These are phyloP conservation scores for Pisolithus tinctorius DNA, from an alignment of 768 basidiomycete genomes.

Conservation along the genomic window DNA sequence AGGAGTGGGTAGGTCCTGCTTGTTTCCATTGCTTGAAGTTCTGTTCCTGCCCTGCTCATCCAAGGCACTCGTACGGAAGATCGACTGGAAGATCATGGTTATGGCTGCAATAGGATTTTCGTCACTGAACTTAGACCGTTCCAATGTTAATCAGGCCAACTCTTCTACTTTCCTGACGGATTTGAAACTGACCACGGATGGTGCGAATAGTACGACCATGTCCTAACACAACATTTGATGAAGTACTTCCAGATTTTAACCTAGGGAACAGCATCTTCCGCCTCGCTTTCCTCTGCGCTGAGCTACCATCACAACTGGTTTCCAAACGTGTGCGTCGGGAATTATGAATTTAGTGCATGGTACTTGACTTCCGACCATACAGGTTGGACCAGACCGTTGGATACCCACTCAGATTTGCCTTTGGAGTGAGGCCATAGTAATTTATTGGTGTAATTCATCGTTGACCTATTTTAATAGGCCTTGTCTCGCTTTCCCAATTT, in stretches of 20 bases:
- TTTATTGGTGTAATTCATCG: not conserved
- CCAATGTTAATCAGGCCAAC: slow-evolving; percentile 52
- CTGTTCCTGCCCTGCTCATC: not conserved
- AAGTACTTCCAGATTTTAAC: slow-evolving; percentile 39
- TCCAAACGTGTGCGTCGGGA: slow-evolving; percentile 43
- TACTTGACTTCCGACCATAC: not conserved
- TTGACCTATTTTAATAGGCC: slow-evolving; percentile 10
- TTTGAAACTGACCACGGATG: slow-evolving; percentile 45
- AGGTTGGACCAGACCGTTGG: slow-evolving; percentile 60
- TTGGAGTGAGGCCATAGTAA: slow-evolving; percentile 30
- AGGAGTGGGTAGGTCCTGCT: slow-evolving; percentile 36
- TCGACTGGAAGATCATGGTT: slow-evolving; percentile 57
- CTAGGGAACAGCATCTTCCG: slow-evolving; percentile 49
- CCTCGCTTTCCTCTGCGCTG: slow-evolving; percentile 45
- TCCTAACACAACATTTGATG: not conserved
- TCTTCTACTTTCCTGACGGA: slow-evolving; percentile 51
- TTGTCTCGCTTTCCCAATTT: slow-evolving; percentile 48
- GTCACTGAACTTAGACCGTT: slow-evolving; percentile 47
- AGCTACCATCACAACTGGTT: slow-evolving; percentile 56
- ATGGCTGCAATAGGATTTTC: slow-evolving; percentile 53
- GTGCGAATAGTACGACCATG: slow-evolving; percentile 6
- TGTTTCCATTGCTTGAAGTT: not conserved
- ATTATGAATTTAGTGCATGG: not conserved
- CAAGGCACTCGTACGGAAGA: slow-evolving; percentile 44
- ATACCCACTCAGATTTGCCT: slow-evolving; percentile 53